phyloP scores from a whole-genome alignment of 140 eudicot species.

The Stevia rebaudiana region DNA sequence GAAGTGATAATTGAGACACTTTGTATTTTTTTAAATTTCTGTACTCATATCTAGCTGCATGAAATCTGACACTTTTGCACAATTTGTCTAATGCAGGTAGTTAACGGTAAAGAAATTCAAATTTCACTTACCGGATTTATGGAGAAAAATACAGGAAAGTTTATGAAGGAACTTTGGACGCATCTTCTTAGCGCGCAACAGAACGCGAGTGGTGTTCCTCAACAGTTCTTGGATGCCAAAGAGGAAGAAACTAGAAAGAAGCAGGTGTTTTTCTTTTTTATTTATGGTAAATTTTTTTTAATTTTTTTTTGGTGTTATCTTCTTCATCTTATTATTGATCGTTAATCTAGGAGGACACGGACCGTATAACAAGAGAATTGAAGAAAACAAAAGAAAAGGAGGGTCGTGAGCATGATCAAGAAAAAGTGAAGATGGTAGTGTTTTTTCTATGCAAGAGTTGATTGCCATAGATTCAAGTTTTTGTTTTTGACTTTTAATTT shows the following conservation, averaged over 20 bases:
- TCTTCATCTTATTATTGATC: conserved; percentile 9
- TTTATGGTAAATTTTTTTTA: conserved; percentile 42
- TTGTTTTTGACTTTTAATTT: conserved; percentile 51
- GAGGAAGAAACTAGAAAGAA: conserved; percentile 88
- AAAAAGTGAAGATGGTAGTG: conserved; percentile 68
- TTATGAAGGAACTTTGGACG: conserved; percentile 67
- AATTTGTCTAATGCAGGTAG: conserved; percentile 48
- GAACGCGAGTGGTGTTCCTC: conserved; percentile 97
- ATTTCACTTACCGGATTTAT: conserved; percentile 92
- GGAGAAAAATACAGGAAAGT: conserved; percentile 96
- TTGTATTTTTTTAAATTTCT: background rate
- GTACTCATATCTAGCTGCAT: conserved; percentile 1
- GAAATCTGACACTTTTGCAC: conserved; percentile 3
- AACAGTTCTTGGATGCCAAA: conserved; percentile 92
- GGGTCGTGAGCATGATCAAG: conserved; percentile 44
- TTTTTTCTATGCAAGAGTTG: conserved; percentile 49
- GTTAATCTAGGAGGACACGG: conserved; percentile 63
- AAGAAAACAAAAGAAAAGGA: conserved; percentile 77
- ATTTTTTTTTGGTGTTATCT: conserved; percentile 17
- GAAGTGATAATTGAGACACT: background rate
- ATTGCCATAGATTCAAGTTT: conserved; percentile 28
- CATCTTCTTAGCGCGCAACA: conserved; percentile 95
- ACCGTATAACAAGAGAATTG: conserved; percentile 68
- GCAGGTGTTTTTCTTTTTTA: conserved; percentile 39
- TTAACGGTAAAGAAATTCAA: conserved; percentile 90